phyloP scores from a whole-genome alignment of 1,284 basidiomycete species.

The Mycosarcoma mackinlayi region DNA sequence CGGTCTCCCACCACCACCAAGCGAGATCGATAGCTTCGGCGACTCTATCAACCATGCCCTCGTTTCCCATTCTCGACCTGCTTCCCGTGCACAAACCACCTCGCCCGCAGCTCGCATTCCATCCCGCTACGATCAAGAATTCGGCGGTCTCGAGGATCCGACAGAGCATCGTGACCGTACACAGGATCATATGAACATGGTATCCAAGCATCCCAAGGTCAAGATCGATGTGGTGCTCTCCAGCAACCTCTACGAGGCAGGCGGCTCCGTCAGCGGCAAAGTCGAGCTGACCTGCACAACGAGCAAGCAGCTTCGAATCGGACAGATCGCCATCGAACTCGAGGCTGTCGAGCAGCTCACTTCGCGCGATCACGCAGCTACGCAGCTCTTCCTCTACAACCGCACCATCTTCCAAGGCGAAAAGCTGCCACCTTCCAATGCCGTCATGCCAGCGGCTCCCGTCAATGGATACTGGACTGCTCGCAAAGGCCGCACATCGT shows the following conservation, averaged over 20 bases:
- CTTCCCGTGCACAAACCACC: constrained; percentile 22
- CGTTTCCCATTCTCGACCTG: constrained; percentile 15
- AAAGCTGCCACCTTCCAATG: constrained; percentile 61
- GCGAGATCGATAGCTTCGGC: constrained; percentile 42
- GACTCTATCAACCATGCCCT: constrained; percentile 35
- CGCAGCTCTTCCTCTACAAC: constrained; percentile 62
- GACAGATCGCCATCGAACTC: constrained; percentile 62
- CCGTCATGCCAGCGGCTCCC: constrained; percentile 58
- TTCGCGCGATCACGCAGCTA: constrained; percentile 60
- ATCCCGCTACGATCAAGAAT: constrained; percentile 44
- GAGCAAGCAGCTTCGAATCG: constrained; percentile 55
- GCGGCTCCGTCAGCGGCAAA: constrained; percentile 53
- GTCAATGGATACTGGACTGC: constrained; percentile 61
- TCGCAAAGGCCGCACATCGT: constrained; percentile 60
- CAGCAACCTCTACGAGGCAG: constrained; percentile 57
- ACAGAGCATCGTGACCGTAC: constrained; percentile 32
- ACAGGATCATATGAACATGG: constrained; percentile 56
- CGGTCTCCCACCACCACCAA: constrained; percentile 56
- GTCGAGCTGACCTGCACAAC: constrained; percentile 62
- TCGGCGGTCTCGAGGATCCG: constrained; percentile 36
- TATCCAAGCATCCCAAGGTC: constrained; percentile 63
- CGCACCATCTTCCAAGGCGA: constrained; percentile 63
- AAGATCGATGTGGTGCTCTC: constrained; percentile 53
- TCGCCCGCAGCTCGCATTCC: constrained; percentile 26
- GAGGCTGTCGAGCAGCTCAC: constrained; percentile 59